Evolutionary conservation across 176 grass and related monocot genomes (phyloP).

Genomic region (Musa schizocarpa): DNA sequence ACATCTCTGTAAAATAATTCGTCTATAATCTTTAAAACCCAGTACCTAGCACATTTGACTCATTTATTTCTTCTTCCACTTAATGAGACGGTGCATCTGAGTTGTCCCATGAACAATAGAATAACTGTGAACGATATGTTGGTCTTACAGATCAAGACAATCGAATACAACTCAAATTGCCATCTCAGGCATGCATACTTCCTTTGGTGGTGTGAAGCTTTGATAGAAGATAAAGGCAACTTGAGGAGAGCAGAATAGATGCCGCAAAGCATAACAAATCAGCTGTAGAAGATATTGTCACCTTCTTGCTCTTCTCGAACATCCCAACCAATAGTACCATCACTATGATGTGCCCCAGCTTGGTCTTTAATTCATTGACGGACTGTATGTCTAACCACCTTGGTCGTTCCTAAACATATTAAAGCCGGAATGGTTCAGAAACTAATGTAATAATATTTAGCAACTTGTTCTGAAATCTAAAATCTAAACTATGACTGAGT

Average conservation of each 20-base stretch:
- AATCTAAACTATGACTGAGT: not conserved
- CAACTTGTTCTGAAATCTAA: not conserved
- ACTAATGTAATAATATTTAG: slow-evolving; percentile 2
- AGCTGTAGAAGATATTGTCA: slow-evolving; percentile 40
- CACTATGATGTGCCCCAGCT: slow-evolving; percentile 88
- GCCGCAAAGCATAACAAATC: slow-evolving; percentile 70
- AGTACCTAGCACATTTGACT: not conserved
- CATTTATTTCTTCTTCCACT: not conserved
- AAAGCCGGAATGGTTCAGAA: not conserved
- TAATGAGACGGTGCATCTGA: not conserved
- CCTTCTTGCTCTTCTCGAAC: slow-evolving; percentile 81
- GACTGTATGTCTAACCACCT: slow-evolving; percentile 77
- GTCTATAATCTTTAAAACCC: not conserved
- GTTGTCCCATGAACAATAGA: not conserved
- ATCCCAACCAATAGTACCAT: slow-evolving; percentile 75
- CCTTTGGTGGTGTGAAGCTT: slow-evolving; percentile 41
- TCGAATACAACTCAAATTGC: slow-evolving; percentile 9
- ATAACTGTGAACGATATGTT: not conserved
- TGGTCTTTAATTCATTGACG: slow-evolving; percentile 80
- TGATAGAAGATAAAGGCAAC: slow-evolving; percentile 78
- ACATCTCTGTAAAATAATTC: not conserved
- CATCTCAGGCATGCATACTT: slow-evolving; percentile 30
- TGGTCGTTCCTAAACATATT: slow-evolving; percentile 46
- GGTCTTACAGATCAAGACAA: not conserved
- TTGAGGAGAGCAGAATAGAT: slow-evolving; percentile 70